phyloP scores from a whole-genome alignment of 140 eudicot genomes.

The Anethum foeniculum region DNA sequence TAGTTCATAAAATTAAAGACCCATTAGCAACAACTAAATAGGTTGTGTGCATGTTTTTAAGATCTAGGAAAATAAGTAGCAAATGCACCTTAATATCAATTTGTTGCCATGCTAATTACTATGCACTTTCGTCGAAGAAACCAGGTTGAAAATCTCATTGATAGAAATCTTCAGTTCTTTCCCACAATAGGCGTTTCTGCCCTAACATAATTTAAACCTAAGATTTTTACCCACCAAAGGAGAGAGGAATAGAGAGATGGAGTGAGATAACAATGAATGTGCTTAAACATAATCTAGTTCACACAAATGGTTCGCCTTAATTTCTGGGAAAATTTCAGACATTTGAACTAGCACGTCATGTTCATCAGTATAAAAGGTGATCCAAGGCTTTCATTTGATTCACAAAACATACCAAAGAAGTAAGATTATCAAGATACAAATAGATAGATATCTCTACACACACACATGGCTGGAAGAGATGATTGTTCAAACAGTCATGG shows the following conservation, averaged over 20 bases:
- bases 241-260: not conserved
- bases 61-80: not conserved
- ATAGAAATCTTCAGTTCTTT: not conserved
- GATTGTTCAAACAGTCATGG: not conserved
- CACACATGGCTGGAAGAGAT: not conserved
- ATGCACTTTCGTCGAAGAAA: not conserved
- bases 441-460: not conserved
- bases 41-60: not conserved
- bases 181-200: not conserved
- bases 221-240: not conserved
- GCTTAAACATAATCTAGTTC: not conserved
- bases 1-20: not conserved
- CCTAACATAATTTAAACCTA: not conserved
- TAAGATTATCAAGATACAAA: not conserved
- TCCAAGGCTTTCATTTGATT: not conserved
- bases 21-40: not conserved
- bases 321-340: not conserved
- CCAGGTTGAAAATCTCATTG: not conserved
- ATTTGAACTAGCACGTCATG: not conserved
- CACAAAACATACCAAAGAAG: not conserved
- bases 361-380: not conserved
- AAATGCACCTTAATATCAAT: not conserved
- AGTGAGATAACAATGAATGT: not conserved
- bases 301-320: not conserved
- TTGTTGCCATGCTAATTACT: not conserved